These are phyloP conservation scores for Populus hybrid DNA, from an alignment of 441 rosid species.

Conservation along the genomic window DNA sequence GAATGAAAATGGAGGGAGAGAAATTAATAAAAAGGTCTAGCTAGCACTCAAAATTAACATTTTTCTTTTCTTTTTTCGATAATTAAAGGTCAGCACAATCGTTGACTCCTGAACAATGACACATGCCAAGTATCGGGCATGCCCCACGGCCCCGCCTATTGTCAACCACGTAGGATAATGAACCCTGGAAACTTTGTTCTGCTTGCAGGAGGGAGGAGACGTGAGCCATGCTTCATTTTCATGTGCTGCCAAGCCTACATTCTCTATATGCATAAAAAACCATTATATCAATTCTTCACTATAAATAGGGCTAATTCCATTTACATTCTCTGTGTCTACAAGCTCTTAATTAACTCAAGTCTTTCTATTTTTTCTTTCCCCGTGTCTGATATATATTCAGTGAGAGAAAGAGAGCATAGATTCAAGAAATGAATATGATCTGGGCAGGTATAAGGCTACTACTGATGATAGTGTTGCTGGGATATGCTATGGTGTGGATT, in stretches of 20 bases:
- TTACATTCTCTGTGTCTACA: background rate
- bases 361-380: background rate
- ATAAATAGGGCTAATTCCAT: background rate
- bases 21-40: background rate
- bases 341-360: background rate
- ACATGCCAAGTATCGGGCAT: background rate
- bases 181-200: background rate
- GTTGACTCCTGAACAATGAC: background rate
- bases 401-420: constrained; percentile 16
- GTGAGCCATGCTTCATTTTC: background rate
- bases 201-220: background rate
- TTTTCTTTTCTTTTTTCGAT: background rate
- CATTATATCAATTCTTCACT: background rate
- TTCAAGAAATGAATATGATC: constrained; percentile 2
- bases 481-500: constrained; percentile 43
- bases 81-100: background rate
- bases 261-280: background rate
- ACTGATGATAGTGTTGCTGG: constrained; percentile 27
- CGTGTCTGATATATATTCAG: background rate
- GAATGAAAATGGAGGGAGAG: background rate
- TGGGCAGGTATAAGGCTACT: constrained; percentile 21
- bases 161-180: background rate
- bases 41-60: background rate
- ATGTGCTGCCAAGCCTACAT: no score
- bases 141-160: background rate